Percentiles rank a stretch among this genome's conserved stretches.
Conservation (phyloP, 169 alveolate genomes). For the Babesia divergens region DNA sequence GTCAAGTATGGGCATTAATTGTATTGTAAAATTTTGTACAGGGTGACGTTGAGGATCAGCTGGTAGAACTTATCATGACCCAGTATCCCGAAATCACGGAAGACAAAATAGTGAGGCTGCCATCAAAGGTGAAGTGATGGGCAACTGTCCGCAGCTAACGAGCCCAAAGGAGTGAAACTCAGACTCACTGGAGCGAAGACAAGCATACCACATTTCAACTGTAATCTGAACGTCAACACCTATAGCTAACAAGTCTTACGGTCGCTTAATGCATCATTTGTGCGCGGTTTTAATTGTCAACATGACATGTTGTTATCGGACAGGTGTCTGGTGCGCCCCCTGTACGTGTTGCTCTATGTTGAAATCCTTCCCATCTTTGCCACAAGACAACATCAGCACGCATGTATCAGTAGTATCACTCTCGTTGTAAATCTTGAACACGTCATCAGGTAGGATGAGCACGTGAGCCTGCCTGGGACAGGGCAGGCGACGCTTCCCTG, state of each 20-base stretch:
- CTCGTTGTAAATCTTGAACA: conserved; percentile 48
- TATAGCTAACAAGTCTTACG: too few relatives aligned
- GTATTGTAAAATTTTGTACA: conserved; percentile 1
- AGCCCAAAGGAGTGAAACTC: too few relatives aligned
- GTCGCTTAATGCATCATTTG: too few relatives aligned
- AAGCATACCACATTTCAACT: too few relatives aligned
- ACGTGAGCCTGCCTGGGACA: conserved; percentile 44
- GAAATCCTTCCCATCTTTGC: conserved; percentile 39
- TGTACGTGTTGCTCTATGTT: conserved; percentile 30
- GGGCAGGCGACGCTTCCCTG: conserved; percentile 4
- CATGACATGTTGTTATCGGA: not conserved
- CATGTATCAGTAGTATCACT: conserved; percentile 29
- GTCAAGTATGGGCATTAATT: conserved; percentile 60
- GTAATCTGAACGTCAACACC: too few relatives aligned
- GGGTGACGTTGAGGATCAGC: conserved; percentile 77
- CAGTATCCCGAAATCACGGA: conserved; percentile 71
- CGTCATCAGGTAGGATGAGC: conserved; percentile 55
- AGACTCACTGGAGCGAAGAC: too few relatives aligned
- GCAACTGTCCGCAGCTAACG: too few relatives aligned
- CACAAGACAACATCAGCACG: conserved; percentile 39
- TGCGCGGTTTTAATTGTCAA: too few relatives aligned
- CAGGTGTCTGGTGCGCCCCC: conserved; percentile 18
- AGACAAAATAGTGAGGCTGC: conserved; percentile 63
- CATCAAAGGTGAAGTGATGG: conserved; percentile 65
- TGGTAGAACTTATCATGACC: conserved; percentile 65